Evolutionary conservation across 495 filamentous ascomycete species (phyloP).

Genomic region (Hypomontagnella monticulosa): DNA sequence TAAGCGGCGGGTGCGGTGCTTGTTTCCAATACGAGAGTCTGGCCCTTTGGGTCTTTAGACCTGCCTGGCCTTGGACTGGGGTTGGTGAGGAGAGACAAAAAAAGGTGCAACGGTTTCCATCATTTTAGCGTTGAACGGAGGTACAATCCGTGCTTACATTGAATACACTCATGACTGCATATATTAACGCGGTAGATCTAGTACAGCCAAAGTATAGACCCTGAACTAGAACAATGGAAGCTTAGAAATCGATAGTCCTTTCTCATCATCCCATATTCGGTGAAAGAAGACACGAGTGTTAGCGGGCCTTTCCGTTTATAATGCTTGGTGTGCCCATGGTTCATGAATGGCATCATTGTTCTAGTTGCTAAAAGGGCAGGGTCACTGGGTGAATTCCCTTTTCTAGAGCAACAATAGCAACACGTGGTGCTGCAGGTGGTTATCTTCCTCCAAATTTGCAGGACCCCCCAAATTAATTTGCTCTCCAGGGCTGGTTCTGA

Average conservation of each 20-base stretch:
- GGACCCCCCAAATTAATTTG: too few species aligned
- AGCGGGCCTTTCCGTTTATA: background rate
- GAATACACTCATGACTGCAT: too few species aligned
- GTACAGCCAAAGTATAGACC: too few species aligned
- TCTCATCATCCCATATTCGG: conserved; percentile 9
- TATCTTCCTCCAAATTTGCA: too few species aligned
- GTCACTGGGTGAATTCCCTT: too few species aligned
- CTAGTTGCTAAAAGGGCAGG: too few species aligned
- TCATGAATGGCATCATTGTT: too few species aligned
- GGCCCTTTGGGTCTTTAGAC: conserved; percentile 4
- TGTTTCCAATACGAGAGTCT: conserved; percentile 19
- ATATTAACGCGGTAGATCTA: background rate
- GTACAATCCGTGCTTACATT: conserved; percentile 19
- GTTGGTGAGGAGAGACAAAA: conserved; percentile 6
- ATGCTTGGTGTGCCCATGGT: background rate
- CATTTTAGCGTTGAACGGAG: background rate
- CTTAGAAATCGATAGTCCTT: conserved; percentile 14
- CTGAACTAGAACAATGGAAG: background rate
- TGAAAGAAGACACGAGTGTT: background rate
- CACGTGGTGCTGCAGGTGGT: too few species aligned
- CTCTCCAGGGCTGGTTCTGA: too few species aligned
- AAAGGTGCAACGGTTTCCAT: conserved; percentile 24
- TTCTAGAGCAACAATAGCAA: too few species aligned
- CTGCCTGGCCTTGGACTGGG: conserved; percentile 32
- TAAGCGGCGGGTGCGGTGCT: conserved; percentile 5